phyloP scores from a whole-genome alignment of 2,329 filamentous ascomycete species.

The Diaporthe amygdali region DNA sequence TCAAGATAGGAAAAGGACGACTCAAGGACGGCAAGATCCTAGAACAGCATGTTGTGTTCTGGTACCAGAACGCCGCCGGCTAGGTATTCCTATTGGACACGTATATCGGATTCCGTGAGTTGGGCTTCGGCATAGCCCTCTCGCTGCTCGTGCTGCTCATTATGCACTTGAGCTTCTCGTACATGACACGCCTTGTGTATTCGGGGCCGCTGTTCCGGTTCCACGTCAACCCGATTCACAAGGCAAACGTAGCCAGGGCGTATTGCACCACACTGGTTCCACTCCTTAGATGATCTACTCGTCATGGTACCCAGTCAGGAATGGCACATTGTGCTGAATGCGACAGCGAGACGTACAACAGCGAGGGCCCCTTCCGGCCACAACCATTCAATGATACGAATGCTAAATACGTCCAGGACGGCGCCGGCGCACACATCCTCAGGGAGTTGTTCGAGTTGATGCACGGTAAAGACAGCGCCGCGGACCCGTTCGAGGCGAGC shows the following conservation, averaged over 20 bases:
- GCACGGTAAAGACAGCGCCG: conserved; percentile 44
- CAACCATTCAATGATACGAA: conserved; percentile 58
- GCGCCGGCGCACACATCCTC: conserved; percentile 43
- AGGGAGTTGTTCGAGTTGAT: conserved; percentile 41
- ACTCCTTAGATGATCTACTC: no score
- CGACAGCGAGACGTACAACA: conserved; percentile 52
- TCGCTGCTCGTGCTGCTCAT: conserved; percentile 44
- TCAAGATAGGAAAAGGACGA: neutral
- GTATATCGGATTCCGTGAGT: conserved; percentile 43
- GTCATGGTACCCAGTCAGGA: no score
- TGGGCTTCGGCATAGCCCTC: conserved; percentile 46
- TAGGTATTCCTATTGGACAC: conserved; percentile 45
- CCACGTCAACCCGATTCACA: conserved; percentile 41
- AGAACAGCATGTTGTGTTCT: conserved; percentile 48
- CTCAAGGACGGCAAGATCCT: conserved; percentile 35
- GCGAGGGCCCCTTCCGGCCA: conserved; percentile 52
- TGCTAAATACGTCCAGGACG: conserved; percentile 46
- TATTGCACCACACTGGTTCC: no score
- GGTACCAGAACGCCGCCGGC: conserved; percentile 46
- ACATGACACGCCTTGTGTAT: conserved; percentile 31
- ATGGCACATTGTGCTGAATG: no score
- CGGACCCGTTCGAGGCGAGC: conserved; percentile 51
- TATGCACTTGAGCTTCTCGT: conserved; percentile 49
- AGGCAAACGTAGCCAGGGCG: conserved; percentile 47
- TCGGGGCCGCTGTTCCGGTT: conserved; percentile 24